A percentile compares a stretch with the other conserved stretches of the same genome.
Conservation (phyloP, 2,329 filamentous ascomycete species). For the Anisogramma anomala region DNA sequence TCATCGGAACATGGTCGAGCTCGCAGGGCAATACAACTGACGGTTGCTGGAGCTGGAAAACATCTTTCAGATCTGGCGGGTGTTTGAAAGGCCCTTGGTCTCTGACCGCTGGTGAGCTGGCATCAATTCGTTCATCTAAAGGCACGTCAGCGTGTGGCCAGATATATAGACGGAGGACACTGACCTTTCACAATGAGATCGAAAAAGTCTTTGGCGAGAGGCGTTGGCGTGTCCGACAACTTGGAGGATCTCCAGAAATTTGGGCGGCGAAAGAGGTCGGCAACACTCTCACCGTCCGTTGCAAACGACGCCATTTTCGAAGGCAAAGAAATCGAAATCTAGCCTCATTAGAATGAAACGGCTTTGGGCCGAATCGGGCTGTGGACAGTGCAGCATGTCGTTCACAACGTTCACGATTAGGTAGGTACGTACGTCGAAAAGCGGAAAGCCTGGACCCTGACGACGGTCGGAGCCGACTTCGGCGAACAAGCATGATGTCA, state of each 20-base stretch:
- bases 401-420: neutral
- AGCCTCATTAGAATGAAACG: too few species aligned
- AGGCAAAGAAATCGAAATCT: too few species aligned
- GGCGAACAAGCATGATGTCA: too few species aligned
- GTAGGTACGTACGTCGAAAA: too few species aligned
- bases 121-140: conserved; percentile 1
- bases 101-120: neutral
- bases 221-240: conserved; percentile 28
- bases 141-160: neutral
- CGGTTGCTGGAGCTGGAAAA: neutral
- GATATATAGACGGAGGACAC: neutral
- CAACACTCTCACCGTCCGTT: conserved; percentile 32
- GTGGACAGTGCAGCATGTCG: too few species aligned
- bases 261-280: conserved; percentile 52
- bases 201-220: conserved; percentile 30
- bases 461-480: too few species aligned
- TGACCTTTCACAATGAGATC: conserved; percentile 26
- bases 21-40: neutral
- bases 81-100: conserved; percentile 23
- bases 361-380: too few species aligned
- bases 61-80: conserved; percentile 21
- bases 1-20: conserved; percentile 1
- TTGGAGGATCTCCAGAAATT: conserved; percentile 47
- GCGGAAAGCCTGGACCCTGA: too few species aligned
- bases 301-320: conserved; percentile 12